phyloP scores from a whole-genome alignment of 2,329 filamentous ascomycete species.

The Aspergillus fijiensis region DNA sequence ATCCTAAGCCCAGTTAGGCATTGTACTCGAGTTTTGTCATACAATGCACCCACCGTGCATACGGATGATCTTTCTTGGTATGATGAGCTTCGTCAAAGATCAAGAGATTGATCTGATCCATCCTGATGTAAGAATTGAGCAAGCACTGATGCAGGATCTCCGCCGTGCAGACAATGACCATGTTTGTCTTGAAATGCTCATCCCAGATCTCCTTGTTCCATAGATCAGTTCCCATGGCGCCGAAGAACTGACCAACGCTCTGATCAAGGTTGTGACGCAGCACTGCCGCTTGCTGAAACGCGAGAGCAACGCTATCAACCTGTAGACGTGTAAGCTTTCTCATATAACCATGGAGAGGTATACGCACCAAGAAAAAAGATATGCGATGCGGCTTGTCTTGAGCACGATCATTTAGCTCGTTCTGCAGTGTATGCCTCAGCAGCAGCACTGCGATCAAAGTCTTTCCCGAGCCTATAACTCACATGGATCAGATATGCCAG shows the following conservation, averaged over 20 bases:
- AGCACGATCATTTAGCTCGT: constrained; percentile 71
- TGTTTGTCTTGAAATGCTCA: constrained; percentile 61
- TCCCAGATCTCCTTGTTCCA: constrained; percentile 62
- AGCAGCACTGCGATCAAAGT: constrained; percentile 92
- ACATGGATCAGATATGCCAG: background rate
- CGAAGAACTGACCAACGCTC: constrained; percentile 71
- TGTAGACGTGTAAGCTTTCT: constrained; percentile 31
- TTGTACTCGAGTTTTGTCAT: background rate
- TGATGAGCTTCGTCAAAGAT: constrained; percentile 98
- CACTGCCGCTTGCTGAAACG: constrained; percentile 84
- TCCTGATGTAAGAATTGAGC: constrained; percentile 73
- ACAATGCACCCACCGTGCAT: constrained; percentile 58
- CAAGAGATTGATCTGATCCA: constrained; percentile 81
- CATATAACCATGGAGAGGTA: background rate
- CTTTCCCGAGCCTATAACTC: constrained; percentile 73
- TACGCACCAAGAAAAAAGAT: constrained; percentile 75
- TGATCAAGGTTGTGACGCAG: constrained; percentile 78
- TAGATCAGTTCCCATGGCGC: constrained; percentile 63
- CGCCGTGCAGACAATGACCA: constrained; percentile 89
- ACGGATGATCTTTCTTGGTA: constrained; percentile 89
- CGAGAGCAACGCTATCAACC: constrained; percentile 84
- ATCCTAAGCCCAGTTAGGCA: constrained; percentile 52
- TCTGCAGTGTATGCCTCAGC: constrained; percentile 70
- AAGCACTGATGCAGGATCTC: constrained; percentile 80
- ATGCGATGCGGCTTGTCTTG: constrained; percentile 61